Base-by-base conservation (phyloP, 2,329 filamentous ascomycete genomes). In the Neopestalotiopsis rosae region DNA sequence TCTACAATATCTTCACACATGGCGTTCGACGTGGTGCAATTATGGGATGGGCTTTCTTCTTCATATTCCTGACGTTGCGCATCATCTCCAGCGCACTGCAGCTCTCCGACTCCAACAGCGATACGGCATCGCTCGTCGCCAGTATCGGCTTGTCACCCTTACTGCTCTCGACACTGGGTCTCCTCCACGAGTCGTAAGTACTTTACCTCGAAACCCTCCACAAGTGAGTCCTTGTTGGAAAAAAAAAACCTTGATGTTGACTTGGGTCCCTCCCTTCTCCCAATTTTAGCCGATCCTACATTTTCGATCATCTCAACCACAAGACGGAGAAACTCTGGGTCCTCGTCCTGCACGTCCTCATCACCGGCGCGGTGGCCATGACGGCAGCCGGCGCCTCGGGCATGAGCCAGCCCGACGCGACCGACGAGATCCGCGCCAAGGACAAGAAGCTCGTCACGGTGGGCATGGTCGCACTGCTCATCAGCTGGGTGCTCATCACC, bases 81-180 rank as follows among this genome's bases (percentile, higher is more conserved):
- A 77, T 84, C 30, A 68, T 81, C 7, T 77, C 79, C 14, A 78
- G 73, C 45, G 78, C 68, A 3, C 67, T 82, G 14, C 68, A 77
- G 45, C 69, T 81, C 9, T 68, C 67, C 12, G 70, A 74, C 66
- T 62, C 72, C 6, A 59, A 65, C 1, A 76, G 74, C 68, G 68
- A 71, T 30, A 71, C 74, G 1, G 81, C 79, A 4, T 74, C 72
- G 10, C 74, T 83, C 14, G 75, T 84, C 20, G 71, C 76, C 34
- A 81, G 76, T 38, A 73, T 84, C 42, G 81, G 81, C 4, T 68
- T 83, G 2, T 81, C 81, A 6, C 81, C 81, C 2, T 71, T 84
- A 1, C 71, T 78, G n/a, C 71, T 78, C 13, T 72, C 75, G 5
- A 69, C 72, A 4, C 71, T 71, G 20, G 79, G 81, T 0, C 73